Evolutionary conservation across 2,329 filamentous ascomycete genomes (phyloP), one percentile per base, ranked within the genome.

Genomic region (Penicillium brevicompactum): DNA sequence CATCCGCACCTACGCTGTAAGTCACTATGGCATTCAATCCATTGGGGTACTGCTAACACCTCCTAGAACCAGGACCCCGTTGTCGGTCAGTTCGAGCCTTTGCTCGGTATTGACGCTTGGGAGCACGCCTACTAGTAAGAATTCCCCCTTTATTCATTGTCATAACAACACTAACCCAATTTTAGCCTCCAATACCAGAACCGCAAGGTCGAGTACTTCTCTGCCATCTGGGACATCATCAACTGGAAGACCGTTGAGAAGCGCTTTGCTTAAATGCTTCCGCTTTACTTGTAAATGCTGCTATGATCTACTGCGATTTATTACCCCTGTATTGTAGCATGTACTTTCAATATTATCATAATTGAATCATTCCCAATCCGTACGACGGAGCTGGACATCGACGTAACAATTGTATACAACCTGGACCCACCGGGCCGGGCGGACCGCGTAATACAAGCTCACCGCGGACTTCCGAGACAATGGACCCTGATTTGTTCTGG

Each of bases 131-230:
- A 95, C 82, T 95, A 96, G 81, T 84, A 74, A 78, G 80, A 31
- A 27, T 9, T 48, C 10, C 18, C 49, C 18, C 4, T 32, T 27
- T 27, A 55, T 57, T 34, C 52, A 30, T 18, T 14, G 40, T n/a
- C 31, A 42, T n/a, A n/a, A 4, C 13, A n/a, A 14, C 42, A 47
- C 64, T 70, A 59, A 72, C 58, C 34, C 13, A 14, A 37, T 38
- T 9, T 48, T 56, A 85, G 83, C 79, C 83, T 96, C 59, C 91
- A 96, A 81, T 96, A 96, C 80, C 85, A 96, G 85, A 96, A 96
- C 83, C 88, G 91, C 77, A 96, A 96, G 86, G 92, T 89, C 55
- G 92, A 96, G 80, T 96, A 96, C 83, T 96, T 96, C 78, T 84
- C 84, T 68, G 91, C 91, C 56, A 89, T 96, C 74, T 96, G 92